These are phyloP conservation scores for Claviceps africana DNA, from an alignment of 2,329 filamentous ascomycete genomes.

Conservation along the genomic window DNA sequence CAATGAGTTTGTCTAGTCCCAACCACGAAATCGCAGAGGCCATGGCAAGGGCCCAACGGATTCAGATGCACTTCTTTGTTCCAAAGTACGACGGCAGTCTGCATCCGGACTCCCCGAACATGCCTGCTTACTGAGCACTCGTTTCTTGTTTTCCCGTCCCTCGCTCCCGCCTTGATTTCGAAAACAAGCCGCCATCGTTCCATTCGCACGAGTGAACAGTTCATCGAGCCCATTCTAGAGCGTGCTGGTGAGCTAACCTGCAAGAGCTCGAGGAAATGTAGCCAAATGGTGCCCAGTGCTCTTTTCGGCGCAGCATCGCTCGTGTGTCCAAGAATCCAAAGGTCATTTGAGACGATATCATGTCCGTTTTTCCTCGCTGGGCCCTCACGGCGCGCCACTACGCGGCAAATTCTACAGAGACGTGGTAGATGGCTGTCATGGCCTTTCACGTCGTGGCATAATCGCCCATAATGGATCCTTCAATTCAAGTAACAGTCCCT, in stretches of 20 bases:
- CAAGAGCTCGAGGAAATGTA: slow-evolving; percentile 54
- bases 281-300: slow-evolving; percentile 52
- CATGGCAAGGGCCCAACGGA: slow-evolving; percentile 54
- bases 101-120: background rate
- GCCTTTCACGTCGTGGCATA: too few species aligned
- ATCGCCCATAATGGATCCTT: too few species aligned
- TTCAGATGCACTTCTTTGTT: slow-evolving; percentile 49
- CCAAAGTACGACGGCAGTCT: slow-evolving; percentile 18
- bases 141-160: slow-evolving; percentile 11
- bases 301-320: slow-evolving; percentile 66
- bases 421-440: too few species aligned
- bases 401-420: too few species aligned
- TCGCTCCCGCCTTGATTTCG: slow-evolving; percentile 44
- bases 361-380: slow-evolving; percentile 55
- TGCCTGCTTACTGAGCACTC: background rate
- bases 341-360: slow-evolving; percentile 62
- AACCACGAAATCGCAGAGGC: slow-evolving; percentile 50
- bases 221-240: slow-evolving; percentile 57
- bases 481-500: too few species aligned
- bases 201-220: slow-evolving; percentile 52
- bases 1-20: slow-evolving; percentile 21
- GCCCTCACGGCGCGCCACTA: slow-evolving; percentile 43
- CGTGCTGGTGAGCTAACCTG: slow-evolving; percentile 47
- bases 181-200: slow-evolving; percentile 44
- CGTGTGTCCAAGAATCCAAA: slow-evolving; percentile 47